Percentiles rank a stretch among this genome's conserved stretches.
These are phyloP conservation scores for Pugionium cornutum DNA, from an alignment of 345 rosid genomes.

Conservation along the genomic window DNA sequence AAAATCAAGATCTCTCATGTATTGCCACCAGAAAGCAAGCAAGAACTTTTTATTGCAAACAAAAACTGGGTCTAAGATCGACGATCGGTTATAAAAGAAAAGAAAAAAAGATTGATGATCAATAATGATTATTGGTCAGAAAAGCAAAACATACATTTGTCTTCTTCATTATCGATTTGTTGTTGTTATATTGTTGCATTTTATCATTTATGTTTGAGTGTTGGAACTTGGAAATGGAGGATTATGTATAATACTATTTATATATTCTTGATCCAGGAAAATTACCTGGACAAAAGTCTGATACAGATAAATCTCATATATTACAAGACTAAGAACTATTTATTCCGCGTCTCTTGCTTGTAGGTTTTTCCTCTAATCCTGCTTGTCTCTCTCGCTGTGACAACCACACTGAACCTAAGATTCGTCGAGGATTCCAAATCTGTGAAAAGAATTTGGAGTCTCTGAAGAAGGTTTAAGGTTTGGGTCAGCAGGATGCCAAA, in stretches of 20 bases:
- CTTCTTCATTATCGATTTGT: constrained; percentile 31
- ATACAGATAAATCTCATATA: no score
- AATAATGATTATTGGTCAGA: constrained; percentile 19
- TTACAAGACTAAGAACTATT: no score
- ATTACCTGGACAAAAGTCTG: constrained; percentile 18
- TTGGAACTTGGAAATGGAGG: background rate
- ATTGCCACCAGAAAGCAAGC: constrained; percentile 20
- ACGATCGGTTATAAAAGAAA: no score
- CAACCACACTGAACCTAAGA: constrained; percentile 69
- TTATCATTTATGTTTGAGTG: constrained; percentile 34
- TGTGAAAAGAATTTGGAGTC: constrained; percentile 50
- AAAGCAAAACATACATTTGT: constrained; percentile 30
- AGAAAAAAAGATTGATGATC: constrained; percentile 9
- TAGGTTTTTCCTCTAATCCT: constrained; percentile 68
- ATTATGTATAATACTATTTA: constrained; percentile 20
- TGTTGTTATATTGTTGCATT: background rate
- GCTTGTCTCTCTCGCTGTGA: constrained; percentile 79
- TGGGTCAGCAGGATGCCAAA: background rate
- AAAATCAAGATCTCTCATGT: background rate
- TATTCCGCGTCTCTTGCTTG: constrained; percentile 59
- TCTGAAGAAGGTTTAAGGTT: constrained; percentile 47
- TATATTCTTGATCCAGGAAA: constrained; percentile 33
- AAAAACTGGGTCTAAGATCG: background rate
- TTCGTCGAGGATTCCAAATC: constrained; percentile 38
- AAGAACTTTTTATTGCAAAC: constrained; percentile 29